Base-by-base conservation (phyloP, 257 asterid species). In the Lantana camara region DNA sequence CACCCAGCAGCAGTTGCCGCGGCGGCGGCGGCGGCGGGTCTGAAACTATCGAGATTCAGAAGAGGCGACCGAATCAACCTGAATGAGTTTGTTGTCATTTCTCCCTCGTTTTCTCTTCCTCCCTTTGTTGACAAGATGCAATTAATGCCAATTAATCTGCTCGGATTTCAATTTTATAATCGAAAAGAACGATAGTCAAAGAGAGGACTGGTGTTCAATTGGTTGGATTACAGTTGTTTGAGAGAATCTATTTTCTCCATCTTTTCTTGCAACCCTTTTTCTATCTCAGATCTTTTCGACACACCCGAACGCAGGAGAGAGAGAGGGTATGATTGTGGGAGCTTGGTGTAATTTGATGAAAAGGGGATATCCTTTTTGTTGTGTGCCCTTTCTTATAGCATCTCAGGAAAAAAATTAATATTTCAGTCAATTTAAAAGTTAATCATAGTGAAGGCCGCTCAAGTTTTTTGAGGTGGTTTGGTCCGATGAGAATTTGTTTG, bases 31-130 rank as follows among this genome's bases (percentile, higher is more conserved):
- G 59, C 45, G 42, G 32, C 45, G 42, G 32, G 57, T 23, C 23
- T 63, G 53, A 54, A 55, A 41, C 50, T 56, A 64, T 57, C 71
- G 47, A 67, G 63, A 15, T 56, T 72, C 51, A 70, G 73, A 34
- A 55, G 73, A 21, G 60, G 69, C 60, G 11, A 19, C 44, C 5
- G 44, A 30, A 61, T 8, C 3, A 61, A 45, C 72, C 76, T 76
- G 77, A 70, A 57, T 66, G 82, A 73, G 42, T 29, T 73, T 49
- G 77, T 40, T 41, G 76, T 68, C 75, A 75, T 70, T 59, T 2
- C 53, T 57, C 32, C 56, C 45, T 35, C 53, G n/a, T 21, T 27
- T 27, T 27, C 32, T 27, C 4, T 2, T 27, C 32, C 45, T 73
- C 16, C 34, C 51, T 69, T 27, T 19, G 37, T 61, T 8, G 23